Percentiles rank a stretch among this genome's conserved stretches.
phyloP scores from a whole-genome alignment of 192 early-diverging fungal genomes.

The Geosiphon pyriformis region DNA sequence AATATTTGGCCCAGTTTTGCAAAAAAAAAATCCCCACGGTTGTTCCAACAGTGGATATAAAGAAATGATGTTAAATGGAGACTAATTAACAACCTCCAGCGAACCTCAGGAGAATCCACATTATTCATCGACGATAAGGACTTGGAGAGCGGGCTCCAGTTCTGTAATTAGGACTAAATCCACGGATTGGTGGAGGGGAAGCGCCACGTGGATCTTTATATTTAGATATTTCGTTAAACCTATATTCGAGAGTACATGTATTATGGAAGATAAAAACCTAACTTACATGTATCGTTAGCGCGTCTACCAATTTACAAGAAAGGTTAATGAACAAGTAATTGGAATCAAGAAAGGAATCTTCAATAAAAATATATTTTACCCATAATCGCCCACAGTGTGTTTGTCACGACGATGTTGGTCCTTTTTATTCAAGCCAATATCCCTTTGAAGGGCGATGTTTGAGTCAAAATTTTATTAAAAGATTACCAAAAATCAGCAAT shows the following conservation, averaged over 20 bases:
- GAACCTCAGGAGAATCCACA: neutral
- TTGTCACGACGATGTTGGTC: conserved; percentile 23
- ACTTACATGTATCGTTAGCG: conserved; percentile 20
- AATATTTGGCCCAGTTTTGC: neutral
- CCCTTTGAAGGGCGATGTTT: conserved; percentile 4
- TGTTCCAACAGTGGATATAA: too few relatives aligned
- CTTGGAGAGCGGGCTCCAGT: conserved; percentile 20
- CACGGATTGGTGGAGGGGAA: conserved; percentile 15
- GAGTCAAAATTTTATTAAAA: neutral
- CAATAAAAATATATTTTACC: neutral
- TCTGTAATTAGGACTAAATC: conserved; percentile 24
- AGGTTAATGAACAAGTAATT: neutral
- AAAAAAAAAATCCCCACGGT: neutral
- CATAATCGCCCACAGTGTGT: conserved; percentile 13
- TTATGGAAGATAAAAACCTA: neutral
- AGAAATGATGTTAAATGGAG: too few relatives aligned
- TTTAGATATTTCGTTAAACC: too few relatives aligned
- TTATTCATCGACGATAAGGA: conserved; percentile 21
- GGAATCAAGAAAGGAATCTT: neutral
- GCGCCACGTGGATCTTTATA: conserved; percentile 18
- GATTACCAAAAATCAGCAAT: neutral
- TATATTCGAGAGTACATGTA: too few relatives aligned
- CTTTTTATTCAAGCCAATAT: conserved; percentile 21
- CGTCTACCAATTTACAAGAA: conserved; percentile 8
- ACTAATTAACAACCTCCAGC: too few relatives aligned